phyloP scores from a whole-genome alignment of 1,139 yeast species.

The Hyphopichia fennica region DNA sequence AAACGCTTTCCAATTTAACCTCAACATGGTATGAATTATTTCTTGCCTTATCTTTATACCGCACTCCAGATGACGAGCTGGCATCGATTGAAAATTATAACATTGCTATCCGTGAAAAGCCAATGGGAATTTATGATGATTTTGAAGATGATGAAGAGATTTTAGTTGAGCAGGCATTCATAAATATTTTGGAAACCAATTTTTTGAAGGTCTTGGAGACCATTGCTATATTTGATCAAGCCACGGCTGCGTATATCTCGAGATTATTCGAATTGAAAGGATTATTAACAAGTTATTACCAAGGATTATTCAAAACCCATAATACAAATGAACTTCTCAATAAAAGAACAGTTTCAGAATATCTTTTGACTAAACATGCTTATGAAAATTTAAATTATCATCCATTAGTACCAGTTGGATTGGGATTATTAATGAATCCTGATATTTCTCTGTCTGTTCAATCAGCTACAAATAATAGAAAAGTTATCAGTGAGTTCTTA shows the following conservation, averaged over 20 bases:
- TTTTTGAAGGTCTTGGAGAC: slow-evolving; percentile 60
- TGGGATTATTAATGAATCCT: slow-evolving; percentile 48
- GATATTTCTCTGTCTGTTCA: slow-evolving; percentile 23
- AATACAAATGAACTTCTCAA: slow-evolving; percentile 15
- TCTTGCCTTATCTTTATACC: slow-evolving; percentile 60
- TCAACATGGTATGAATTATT: slow-evolving; percentile 73
- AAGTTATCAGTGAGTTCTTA: slow-evolving; percentile 57
- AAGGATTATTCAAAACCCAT: slow-evolving; percentile 12
- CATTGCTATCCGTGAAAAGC: slow-evolving; percentile 33
- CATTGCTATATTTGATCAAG: slow-evolving; percentile 61
- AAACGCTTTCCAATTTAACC: slow-evolving; percentile 48
- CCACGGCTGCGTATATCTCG: slow-evolving; percentile 68
- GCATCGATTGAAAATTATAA: slow-evolving; percentile 36
- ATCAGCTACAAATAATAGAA: slow-evolving; percentile 28
- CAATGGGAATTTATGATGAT: slow-evolving; percentile 21
- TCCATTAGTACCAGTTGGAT: slow-evolving; percentile 62
- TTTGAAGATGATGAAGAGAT: slow-evolving; percentile 27
- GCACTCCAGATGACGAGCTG: slow-evolving; percentile 46
- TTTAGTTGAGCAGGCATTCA: slow-evolving; percentile 56
- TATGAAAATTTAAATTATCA: slow-evolving; percentile 52
- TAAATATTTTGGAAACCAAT: slow-evolving; percentile 58
- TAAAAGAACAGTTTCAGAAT: slow-evolving; percentile 55
- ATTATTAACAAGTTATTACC: slow-evolving; percentile 50
- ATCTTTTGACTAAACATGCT: slow-evolving; percentile 61
- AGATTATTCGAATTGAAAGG: slow-evolving; percentile 68